Base-by-base conservation (phyloP, 2,329 filamentous ascomycete genomes). In the Trichophaea hybrida region DNA sequence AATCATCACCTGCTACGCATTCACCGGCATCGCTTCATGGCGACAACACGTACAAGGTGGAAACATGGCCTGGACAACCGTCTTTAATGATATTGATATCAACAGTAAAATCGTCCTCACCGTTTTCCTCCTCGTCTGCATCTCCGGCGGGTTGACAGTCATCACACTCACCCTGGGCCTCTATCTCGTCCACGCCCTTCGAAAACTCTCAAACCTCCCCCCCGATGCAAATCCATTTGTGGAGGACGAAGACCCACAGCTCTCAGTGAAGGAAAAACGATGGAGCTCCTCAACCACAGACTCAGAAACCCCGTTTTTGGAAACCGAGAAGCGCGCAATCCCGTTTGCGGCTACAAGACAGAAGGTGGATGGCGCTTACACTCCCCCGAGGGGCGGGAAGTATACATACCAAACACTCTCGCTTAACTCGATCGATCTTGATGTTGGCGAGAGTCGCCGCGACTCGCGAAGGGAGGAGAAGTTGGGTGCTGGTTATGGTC, bases 151-250 rank as follows among this genome's bases (percentile, higher is more conserved):
- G 8, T 48, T 65, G 4, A 55, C 59, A 24, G 4, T 60, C 37
- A 17, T 65, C 44, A 64, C 63, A 4, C 31, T 62, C 24, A 17
- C 56, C 2, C 32, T 46, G 31, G 54, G 57, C 0, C 44, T 65
- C 34, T 65, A 65, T 51, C 59, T 65, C 43, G 37, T 64, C 46
- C 59, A 51, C n/a, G 43, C 56, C 4, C 64, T 64, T 51, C 63
- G 63, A 8, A 53, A 46, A 5, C 59, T 65, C 12, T 54, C 55
- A 5, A 32, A 35, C 15, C 58, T 65, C 1, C 44, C 63, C 4
- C 59, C 59, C 1, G 63, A 57, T 33, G 7, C n/a, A 7, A 57
- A 57, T 33, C 55, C 55, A 6, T 57, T 57, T 15, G 43, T 43
- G 24, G 53, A 40, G 12, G 34, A 40, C n/a, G 37, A 55, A 15